Conservation (phyloP, 441 rosid genomes). For the Croton laevigatus region DNA sequence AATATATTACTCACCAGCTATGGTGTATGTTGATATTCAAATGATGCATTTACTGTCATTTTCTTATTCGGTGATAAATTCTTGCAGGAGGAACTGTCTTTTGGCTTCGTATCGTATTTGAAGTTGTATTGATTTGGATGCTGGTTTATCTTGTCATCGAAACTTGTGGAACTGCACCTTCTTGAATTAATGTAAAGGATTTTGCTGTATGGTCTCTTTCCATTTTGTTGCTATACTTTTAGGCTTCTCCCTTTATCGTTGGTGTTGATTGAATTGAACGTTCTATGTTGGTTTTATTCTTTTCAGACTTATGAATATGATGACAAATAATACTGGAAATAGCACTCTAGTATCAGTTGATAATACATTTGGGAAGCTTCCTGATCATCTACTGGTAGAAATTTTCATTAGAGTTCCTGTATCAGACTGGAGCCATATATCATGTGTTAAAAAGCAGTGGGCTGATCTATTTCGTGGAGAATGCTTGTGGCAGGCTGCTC, state of each 20-base stretch:
- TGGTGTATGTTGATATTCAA: neutral
- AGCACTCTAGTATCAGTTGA: constrained; percentile 29
- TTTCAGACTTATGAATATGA: constrained; percentile 51
- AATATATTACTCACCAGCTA: neutral
- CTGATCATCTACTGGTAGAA: constrained; percentile 73
- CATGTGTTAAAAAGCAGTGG: constrained; percentile 74
- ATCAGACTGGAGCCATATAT: constrained; percentile 53
- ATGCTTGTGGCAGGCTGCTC: constrained; percentile 84
- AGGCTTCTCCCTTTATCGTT: neutral
- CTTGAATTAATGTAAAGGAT: neutral
- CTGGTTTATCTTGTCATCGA: neutral
- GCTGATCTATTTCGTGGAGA: constrained; percentile 63
- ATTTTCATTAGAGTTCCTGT: constrained; percentile 69
- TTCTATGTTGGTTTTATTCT: neutral
- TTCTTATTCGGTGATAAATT: neutral
- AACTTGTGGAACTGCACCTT: neutral
- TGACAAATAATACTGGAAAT: constrained; percentile 39
- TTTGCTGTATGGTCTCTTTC: neutral
- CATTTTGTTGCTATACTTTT: neutral
- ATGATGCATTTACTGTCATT: neutral
- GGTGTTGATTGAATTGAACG: neutral
- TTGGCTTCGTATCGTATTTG: neutral
- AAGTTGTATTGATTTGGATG: neutral
- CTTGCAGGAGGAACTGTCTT: neutral
- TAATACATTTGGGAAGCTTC: constrained; percentile 54